Evolutionary conservation across 192 early-diverging fungal genomes (phyloP), one percentile per base, ranked within the genome.

Genomic region (Kickxella alabastrina): DNA sequence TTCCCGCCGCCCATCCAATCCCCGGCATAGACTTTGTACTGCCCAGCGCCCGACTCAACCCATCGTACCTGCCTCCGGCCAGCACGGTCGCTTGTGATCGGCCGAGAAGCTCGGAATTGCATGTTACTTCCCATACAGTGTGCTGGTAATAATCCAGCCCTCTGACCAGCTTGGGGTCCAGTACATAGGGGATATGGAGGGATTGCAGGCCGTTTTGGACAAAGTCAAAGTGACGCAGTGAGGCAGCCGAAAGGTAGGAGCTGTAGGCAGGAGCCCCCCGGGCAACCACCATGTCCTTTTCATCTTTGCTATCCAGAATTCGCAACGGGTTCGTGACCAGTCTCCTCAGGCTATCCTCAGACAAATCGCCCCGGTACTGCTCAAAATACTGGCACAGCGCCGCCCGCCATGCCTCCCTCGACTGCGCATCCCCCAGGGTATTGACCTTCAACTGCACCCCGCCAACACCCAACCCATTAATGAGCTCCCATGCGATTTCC

Each of bases 101-200:
- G 1, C 85, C 85, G 3, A 85, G 60, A 12, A 37, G 42, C 8
- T 50, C 50, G 0, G 63, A 62, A 3, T 52, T 13, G 21, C 63
- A 47, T 1, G 71, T 75, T 22, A 81, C 77, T 54, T 87, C 85
- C 70, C 83, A 87, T 8, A 87, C 81, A 8, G 85, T 85, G 34
- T 82, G 78, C 43, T 85, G 79, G 49, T 87, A 87, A 38, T 83
- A 87, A 32, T 87, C 85, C n/a, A 87, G 62, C 6, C 85, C 85
- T 24, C 85, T 68, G 22, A 87, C 85, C 21, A 87, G 59, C 15
- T 63, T 54, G 10, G 54, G 54, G 42, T 83, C 80, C 17, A 81
- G 25, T 3, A 57, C 59, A 37, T 77, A 83, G 7, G 82, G 78
- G 13, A 87, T 83, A 0, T 43, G 28, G 13, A 83, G 54, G 0